Base-by-base conservation (phyloP, 345 rosid species). In the Aquilaria malaccensis region DNA sequence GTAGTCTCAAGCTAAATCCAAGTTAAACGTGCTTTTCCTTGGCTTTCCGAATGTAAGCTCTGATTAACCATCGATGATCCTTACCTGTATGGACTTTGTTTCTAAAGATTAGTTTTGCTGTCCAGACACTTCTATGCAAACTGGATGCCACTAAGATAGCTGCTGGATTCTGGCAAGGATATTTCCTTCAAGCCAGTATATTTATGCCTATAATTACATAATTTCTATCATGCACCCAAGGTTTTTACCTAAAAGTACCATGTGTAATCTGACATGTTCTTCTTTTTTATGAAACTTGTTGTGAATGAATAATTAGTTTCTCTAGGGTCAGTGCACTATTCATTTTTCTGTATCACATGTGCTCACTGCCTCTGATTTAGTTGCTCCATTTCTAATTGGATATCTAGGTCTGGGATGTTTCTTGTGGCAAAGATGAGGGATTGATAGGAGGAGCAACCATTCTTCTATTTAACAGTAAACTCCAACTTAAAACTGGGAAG, bases 401-500 rank as follows among this genome's bases (percentile, higher is more conserved):
- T 55, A 68, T 15, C 58, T 56, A 94, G 99, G 99, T 89, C 22
- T 86, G 92, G 96, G 97, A 94, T 79, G 95, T 87, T 75, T 89
- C 98, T 10, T 77, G 85, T 58, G 95, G 84, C 50, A 82, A 88
- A 77, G 87, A 80, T 59, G 95, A 85, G 52, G 95, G 87, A n/a
- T 67, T 90, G 70, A 78, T 94, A 75, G 99, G 99, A 65, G 96
- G 95, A 43, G 96, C 99, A 31, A 88, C 96, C 2, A 76, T 90
- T 68, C 89, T 86, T 77, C 86, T 94, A 37, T 94, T 94, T 74
- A 94, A 83, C 77, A 84, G 77, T 61, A 94, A 94, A 68, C 77
- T 70, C 82, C 97, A 94, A 68, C 88, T 94, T 61, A 94, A 90
- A 77, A 87, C 96, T 0, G 99, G 97, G 65, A 90, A 90, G 69